Evolutionary conservation across 352 stramenopile species (phyloP).

Genomic region (Phytophthora capsici): DNA sequence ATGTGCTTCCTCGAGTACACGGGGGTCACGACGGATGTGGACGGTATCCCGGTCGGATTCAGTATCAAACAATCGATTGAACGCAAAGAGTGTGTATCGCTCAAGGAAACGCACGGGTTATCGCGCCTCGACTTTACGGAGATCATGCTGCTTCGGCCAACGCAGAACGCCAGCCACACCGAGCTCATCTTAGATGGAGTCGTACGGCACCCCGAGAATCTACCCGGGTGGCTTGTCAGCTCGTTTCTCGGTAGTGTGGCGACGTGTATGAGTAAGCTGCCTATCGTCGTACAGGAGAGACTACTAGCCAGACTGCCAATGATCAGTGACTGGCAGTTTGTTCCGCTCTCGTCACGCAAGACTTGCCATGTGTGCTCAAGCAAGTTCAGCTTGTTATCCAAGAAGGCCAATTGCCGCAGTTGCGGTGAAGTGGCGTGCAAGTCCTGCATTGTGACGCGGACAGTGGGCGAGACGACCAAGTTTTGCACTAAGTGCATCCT

Average conservation of each 20-base stretch:
- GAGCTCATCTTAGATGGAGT: conserved; percentile 62
- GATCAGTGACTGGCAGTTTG: conserved; percentile 55
- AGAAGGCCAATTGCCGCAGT: conserved; percentile 77
- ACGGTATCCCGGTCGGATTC: conserved; percentile 65
- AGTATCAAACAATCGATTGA: conserved; percentile 67
- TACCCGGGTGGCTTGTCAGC: conserved; percentile 48
- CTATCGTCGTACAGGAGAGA: conserved; percentile 59
- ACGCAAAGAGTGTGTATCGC: conserved; percentile 57
- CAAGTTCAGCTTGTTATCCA: conserved; percentile 73
- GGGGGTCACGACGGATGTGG: conserved; percentile 60
- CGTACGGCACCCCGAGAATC: conserved; percentile 44
- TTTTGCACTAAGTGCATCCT: conserved; percentile 82
- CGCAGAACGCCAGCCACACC: conserved; percentile 53
- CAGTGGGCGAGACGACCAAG: conserved; percentile 57
- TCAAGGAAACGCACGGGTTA: conserved; percentile 72
- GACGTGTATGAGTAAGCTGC: conserved; percentile 49
- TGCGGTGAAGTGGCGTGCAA: conserved; percentile 84
- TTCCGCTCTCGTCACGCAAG: conserved; percentile 55
- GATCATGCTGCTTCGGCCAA: conserved; percentile 53
- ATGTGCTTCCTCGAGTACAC: conserved; percentile 81
- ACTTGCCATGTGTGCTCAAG: conserved; percentile 66
- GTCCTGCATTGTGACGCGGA: conserved; percentile 70
- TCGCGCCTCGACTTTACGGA: conserved; percentile 57
- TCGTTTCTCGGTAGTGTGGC: conserved; percentile 52
- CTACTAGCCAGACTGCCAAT: conserved; percentile 52